A percentile compares a stretch with the other conserved stretches of the same genome.
Conservation (phyloP, 2,329 filamentous ascomycete genomes). For the Nemania diffusa region DNA sequence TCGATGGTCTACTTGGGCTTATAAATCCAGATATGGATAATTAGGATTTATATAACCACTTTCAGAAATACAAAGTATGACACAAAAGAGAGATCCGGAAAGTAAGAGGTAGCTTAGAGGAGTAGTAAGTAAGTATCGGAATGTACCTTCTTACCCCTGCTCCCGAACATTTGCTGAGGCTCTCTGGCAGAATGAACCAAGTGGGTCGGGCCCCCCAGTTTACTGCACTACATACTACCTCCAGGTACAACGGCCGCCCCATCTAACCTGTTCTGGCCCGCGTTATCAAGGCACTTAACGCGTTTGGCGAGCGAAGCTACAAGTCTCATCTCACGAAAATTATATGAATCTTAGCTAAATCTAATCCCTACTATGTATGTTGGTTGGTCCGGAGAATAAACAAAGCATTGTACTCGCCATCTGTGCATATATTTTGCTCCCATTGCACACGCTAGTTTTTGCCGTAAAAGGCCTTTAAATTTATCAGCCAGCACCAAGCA, state of each 20-base stretch:
- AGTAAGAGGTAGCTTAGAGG: neutral
- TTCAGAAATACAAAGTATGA: neutral
- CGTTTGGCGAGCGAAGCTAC: conserved; percentile 8
- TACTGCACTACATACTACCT: conserved; percentile 1
- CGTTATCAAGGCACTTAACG: conserved; percentile 32
- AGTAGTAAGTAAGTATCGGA: neutral
- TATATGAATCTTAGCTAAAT: neutral
- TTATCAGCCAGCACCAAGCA: neutral
- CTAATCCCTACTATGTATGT: neutral
- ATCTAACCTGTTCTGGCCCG: conserved; percentile 4
- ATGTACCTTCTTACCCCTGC: conserved; percentile 8
- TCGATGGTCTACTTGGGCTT: neutral
- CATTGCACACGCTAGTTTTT: neutral
- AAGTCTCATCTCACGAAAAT: neutral
- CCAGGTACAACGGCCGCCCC: neutral
- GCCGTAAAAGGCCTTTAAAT: neutral
- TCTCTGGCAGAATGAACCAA: conserved; percentile 10
- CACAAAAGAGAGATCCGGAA: neutral
- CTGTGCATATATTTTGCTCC: neutral
- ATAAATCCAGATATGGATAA: neutral
- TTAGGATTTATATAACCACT: neutral
- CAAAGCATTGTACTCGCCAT: neutral
- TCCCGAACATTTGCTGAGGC: conserved; percentile 20
- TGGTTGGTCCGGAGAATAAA: neutral
- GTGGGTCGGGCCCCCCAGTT: conserved; percentile 17